Evolutionary conservation across 106 monocot genomes (phyloP), one percentile per base, ranked within the genome.

Genomic region (Vanilla planifolia): DNA sequence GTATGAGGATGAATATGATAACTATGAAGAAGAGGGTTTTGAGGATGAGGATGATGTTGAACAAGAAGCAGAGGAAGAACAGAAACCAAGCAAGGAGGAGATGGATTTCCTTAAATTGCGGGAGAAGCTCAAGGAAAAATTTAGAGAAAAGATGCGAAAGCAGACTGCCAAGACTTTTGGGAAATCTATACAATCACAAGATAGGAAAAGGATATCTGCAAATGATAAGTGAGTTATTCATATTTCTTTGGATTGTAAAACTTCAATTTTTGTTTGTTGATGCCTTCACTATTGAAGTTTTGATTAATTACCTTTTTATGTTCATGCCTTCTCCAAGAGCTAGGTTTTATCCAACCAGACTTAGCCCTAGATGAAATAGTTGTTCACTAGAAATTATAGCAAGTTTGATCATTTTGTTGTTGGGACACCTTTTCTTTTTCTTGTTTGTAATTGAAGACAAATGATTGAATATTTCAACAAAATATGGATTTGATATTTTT

Each of bases 1-100:
- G 43, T n/a, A n/a, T n/a, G n/a, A 76, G 6, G 76, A 70, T n/a
- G 77, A 61, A 7, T 77, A 82, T 48, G 73, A 77, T 59, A 73
- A 67, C 8, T 69, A 73, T 65, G 80, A 85, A 27, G 77, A 74
- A 37, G 78, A 86, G 26, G 78, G 36, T 59, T 51, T 27, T 4
- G 81, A 75, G 20, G 66, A 24, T 23, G 71, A 68, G n/a, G 71
- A 60, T 10, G 84, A 83, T 30, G 57, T 8, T 8, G 57, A 57
- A 20, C n/a, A 57, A 16, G 28, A 57, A 8, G 10, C 7, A 17
- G 63, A 76, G 24, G 42, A 61, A 26, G 60, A 61, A 8, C 41
- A 15, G n/a, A 28, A 41, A 28, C 39, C 39, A 1, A 69, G 36
- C 48, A 46, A 60, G 48, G 69, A 69, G 26, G 48, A 60, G 60